Evolutionary conservation across 129 eudicot genomes (phyloP).

Genomic region (Scalesia atractyloides): DNA sequence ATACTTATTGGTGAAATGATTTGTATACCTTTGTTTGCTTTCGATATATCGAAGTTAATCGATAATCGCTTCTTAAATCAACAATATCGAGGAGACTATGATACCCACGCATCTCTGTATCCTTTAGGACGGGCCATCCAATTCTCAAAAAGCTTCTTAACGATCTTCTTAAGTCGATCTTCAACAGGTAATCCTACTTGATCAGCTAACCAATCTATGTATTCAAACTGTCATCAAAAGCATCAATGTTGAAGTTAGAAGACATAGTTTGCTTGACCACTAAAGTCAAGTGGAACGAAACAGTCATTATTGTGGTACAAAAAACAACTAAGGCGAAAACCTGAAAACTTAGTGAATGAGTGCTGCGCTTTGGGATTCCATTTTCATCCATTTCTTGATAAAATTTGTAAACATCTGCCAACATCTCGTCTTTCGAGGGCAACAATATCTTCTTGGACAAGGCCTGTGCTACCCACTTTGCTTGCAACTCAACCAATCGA

Average conservation of each 20-base stretch:
- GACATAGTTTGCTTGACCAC: not conserved
- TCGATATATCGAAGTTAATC: not conserved
- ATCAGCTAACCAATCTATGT: conserved; percentile 58
- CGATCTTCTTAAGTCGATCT: conserved; percentile 33
- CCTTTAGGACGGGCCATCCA: not conserved
- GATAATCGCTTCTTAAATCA: not conserved
- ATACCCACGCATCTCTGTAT: not conserved
- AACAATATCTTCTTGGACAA: conserved; percentile 47
- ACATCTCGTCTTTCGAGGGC: conserved; percentile 55
- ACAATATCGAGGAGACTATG: not conserved
- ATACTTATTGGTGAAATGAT: not conserved
- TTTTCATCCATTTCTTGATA: conserved; percentile 44
- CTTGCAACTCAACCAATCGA: conserved; percentile 54
- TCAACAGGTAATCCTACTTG: conserved; percentile 40
- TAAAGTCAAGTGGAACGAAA: not conserved
- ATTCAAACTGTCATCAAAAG: conserved; percentile 42
- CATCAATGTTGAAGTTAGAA: conserved; percentile 4
- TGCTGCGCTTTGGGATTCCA: conserved; percentile 40
- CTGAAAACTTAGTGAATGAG: conserved; percentile 43
- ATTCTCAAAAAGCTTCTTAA: not conserved
- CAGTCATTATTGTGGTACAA: not conserved
- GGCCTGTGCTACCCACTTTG: conserved; percentile 54
- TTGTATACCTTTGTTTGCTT: not conserved
- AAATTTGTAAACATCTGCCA: conserved; percentile 39
- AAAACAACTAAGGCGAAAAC: not conserved